Conservation (phyloP, 2,329 filamentous ascomycete genomes). For the Cladophialophora chaetospira region DNA sequence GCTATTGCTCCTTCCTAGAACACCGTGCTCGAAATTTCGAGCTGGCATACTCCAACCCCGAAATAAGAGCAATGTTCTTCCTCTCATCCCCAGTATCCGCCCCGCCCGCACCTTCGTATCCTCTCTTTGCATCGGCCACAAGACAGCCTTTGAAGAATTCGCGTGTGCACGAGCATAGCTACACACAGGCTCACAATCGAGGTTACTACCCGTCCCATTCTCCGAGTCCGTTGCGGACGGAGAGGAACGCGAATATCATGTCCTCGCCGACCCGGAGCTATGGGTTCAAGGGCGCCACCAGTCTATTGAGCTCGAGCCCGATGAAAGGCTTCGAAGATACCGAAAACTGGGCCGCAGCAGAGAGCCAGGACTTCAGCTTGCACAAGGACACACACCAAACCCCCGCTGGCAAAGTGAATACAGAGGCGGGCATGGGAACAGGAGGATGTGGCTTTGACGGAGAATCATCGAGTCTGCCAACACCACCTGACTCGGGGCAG, state of each 20-base stretch:
- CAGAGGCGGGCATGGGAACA: neutral
- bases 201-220: conserved; percentile 15
- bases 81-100: neutral
- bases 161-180: neutral
- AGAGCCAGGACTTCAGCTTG: neutral
- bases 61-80: conserved; percentile 2
- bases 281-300: neutral
- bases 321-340: conserved; percentile 3
- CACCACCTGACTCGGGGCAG: conserved; percentile 18
- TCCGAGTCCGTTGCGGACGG: conserved; percentile 29
- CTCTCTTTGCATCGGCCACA: neutral
- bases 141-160: neutral
- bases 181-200: neutral
- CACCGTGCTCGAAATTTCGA: too few relatives aligned
- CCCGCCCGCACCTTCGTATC: too few relatives aligned
- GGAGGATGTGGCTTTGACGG: neutral
- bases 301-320: conserved; percentile 18
- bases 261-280: conserved; percentile 2
- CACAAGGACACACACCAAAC: neutral
- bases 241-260: conserved; percentile 32
- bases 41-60: neutral
- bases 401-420: conserved; percentile 5
- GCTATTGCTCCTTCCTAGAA: neutral
- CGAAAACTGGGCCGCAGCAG: neutral
- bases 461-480: neutral